Conservation (phyloP, 768 basidiomycete genomes). For the Lentinula detonsa region DNA sequence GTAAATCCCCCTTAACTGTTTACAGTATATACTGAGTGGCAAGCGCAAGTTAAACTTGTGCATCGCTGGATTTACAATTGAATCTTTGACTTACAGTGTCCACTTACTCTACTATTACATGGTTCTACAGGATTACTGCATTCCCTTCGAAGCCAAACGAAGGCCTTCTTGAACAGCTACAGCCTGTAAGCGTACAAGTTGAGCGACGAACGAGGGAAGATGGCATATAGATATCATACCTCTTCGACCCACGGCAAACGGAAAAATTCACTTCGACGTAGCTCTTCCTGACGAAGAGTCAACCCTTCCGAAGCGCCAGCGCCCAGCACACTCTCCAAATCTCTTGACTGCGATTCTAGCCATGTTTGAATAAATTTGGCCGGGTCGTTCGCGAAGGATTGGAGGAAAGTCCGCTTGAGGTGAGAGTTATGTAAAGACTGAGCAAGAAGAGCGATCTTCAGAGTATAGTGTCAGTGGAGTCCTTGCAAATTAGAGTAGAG, state of each 20-base stretch:
- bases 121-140: constrained; percentile 4
- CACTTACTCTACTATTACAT: background rate
- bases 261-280: constrained; percentile 88
- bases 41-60: too few relatives aligned
- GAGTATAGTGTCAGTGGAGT: background rate
- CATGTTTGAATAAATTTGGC: constrained; percentile 81
- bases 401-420: constrained; percentile 81
- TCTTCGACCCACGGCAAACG: constrained; percentile 87
- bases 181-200: constrained; percentile 35
- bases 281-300: constrained; percentile 81
- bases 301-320: constrained; percentile 78
- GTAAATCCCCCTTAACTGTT: too few relatives aligned
- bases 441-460: constrained; percentile 73
- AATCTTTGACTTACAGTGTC: background rate
- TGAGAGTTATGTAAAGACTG: constrained; percentile 86
- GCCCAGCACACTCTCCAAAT: constrained; percentile 85
- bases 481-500: background rate
- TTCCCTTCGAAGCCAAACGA: constrained; percentile 51
- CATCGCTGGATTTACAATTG: too few relatives aligned
- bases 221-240: constrained; percentile 21
- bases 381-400: constrained; percentile 76
- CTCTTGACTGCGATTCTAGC: constrained; percentile 88
- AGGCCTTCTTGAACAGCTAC: constrained; percentile 82
- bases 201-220: background rate
- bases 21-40: too few relatives aligned